Evolutionary conservation across 148 eudicot species (phyloP).

Genomic region (Silene conica): DNA sequence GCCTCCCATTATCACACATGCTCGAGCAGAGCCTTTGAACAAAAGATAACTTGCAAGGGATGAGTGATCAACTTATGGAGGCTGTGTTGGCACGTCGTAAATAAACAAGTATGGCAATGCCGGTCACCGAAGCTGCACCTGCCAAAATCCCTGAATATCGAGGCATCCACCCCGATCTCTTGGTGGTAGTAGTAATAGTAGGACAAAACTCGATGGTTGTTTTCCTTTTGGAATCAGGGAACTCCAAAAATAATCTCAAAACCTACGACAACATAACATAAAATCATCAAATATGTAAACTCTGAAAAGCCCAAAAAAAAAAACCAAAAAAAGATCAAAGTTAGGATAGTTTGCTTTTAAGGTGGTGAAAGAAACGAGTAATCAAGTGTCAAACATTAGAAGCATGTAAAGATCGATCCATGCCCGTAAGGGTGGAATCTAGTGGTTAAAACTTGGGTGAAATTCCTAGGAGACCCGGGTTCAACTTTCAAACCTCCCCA

Average conservation of each 20-base stretch:
- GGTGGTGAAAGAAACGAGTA: neutral
- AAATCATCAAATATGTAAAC: neutral
- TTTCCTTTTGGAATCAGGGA: slow-evolving; percentile 38
- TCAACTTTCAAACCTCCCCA: no score
- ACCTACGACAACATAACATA: slow-evolving; percentile 34
- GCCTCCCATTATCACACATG: slow-evolving; percentile 5
- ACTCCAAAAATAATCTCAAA: slow-evolving; percentile 74
- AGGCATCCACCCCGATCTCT: slow-evolving; percentile 36
- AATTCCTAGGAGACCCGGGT: no score
- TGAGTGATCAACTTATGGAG: slow-evolving; percentile 6
- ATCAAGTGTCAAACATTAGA: neutral
- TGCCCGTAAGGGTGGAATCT: no score
- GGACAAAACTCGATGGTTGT: slow-evolving; percentile 20
- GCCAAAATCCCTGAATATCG: slow-evolving; percentile 55
- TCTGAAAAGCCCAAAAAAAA: no score
- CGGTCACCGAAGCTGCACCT: slow-evolving; percentile 56
- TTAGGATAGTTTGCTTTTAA: neutral
- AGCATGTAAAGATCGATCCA: no score
- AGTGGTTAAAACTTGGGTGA: no score
- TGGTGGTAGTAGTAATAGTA: slow-evolving; percentile 3
- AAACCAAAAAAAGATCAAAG: neutral
- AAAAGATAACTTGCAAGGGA: neutral
- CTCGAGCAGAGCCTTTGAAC: slow-evolving; percentile 18
- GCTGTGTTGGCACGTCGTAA: slow-evolving; percentile 38
- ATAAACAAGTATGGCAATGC: slow-evolving; percentile 58